Evolutionary conservation across 2,329 filamentous ascomycete genomes (phyloP).

Genomic region (Tolypocladium ovalisporum): DNA sequence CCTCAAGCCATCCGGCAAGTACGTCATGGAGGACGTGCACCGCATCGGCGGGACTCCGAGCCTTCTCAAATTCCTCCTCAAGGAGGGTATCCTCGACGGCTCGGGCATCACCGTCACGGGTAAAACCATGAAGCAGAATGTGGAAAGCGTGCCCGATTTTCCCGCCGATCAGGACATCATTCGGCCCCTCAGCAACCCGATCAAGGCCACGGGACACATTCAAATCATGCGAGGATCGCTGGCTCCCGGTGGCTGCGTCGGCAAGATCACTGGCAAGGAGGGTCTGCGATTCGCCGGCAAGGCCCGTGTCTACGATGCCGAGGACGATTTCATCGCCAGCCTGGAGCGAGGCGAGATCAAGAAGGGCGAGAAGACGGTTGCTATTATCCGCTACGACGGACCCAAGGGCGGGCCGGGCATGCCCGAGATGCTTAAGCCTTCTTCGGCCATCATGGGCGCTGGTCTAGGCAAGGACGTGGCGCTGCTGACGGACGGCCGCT

Average conservation of each 20-base stretch:
- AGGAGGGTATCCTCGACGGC: conserved; percentile 72
- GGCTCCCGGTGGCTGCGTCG: conserved; percentile 76
- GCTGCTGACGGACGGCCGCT: conserved; percentile 63
- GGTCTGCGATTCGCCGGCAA: conserved; percentile 73
- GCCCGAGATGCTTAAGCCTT: conserved; percentile 93
- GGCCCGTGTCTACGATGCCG: conserved; percentile 75
- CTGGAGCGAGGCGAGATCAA: conserved; percentile 70
- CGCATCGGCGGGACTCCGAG: conserved; percentile 80
- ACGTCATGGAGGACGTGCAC: conserved; percentile 75
- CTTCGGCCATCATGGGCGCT: conserved; percentile 84
- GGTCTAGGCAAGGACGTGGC: conserved; percentile 68
- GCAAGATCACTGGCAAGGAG: conserved; percentile 92
- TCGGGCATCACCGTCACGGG: conserved; percentile 76
- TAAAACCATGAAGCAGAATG: conserved; percentile 80
- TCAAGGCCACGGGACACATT: conserved; percentile 79
- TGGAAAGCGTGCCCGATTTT: conserved; percentile 63
- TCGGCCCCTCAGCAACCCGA: conserved; percentile 67
- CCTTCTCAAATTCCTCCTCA: conserved; percentile 78
- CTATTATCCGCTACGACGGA: conserved; percentile 87
- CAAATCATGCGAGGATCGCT: conserved; percentile 81
- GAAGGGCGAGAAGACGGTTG: conserved; percentile 76
- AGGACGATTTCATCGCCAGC: conserved; percentile 67
- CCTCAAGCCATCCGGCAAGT: conserved; percentile 76
- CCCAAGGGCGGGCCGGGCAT: conserved; percentile 91
- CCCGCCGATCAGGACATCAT: conserved; percentile 73